phyloP scores from a whole-genome alignment of 1,284 basidiomycete species.

The Inonotus hispidus region DNA sequence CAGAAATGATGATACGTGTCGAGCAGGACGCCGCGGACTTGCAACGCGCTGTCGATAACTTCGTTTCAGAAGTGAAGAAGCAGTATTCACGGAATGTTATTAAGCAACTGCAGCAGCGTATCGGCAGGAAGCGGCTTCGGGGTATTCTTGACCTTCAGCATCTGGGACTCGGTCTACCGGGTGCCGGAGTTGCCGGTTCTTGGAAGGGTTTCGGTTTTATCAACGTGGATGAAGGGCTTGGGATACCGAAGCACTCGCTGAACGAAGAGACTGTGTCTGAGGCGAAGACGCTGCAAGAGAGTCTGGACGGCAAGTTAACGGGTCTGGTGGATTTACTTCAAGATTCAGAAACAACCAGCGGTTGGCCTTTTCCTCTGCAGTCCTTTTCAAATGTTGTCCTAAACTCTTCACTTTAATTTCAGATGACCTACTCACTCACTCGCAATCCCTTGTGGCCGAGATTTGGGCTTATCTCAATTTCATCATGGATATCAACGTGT shows the following conservation, averaged over 20 bases:
- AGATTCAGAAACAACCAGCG: constrained; percentile 6
- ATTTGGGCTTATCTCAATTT: constrained; percentile 52
- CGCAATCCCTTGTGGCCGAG: constrained; percentile 45
- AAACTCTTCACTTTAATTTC: not conserved
- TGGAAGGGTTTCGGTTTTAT: constrained; percentile 84
- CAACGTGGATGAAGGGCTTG: constrained; percentile 42
- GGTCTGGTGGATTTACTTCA: constrained; percentile 35
- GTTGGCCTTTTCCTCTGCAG: not conserved
- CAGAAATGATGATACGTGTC: constrained; percentile 66
- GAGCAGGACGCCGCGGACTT: constrained; percentile 76
- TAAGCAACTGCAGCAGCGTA: constrained; percentile 26
- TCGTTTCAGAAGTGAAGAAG: constrained; percentile 67
- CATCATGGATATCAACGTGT: constrained; percentile 66
- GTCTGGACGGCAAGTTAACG: constrained; percentile 45
- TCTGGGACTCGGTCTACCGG: constrained; percentile 67
- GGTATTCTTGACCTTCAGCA: constrained; percentile 60
- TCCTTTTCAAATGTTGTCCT: not conserved
- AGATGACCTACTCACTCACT: constrained; percentile 12
- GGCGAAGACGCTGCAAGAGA: constrained; percentile 40
- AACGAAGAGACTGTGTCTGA: constrained; percentile 49
- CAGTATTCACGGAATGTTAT: constrained; percentile 39
- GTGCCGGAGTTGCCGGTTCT: constrained; percentile 58
- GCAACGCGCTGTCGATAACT: constrained; percentile 65
- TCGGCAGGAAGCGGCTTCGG: constrained; percentile 49
- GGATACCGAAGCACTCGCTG: constrained; percentile 45